Base-by-base conservation (phyloP, 1,139 yeast genomes). In the Suhomyces yuchorum region DNA sequence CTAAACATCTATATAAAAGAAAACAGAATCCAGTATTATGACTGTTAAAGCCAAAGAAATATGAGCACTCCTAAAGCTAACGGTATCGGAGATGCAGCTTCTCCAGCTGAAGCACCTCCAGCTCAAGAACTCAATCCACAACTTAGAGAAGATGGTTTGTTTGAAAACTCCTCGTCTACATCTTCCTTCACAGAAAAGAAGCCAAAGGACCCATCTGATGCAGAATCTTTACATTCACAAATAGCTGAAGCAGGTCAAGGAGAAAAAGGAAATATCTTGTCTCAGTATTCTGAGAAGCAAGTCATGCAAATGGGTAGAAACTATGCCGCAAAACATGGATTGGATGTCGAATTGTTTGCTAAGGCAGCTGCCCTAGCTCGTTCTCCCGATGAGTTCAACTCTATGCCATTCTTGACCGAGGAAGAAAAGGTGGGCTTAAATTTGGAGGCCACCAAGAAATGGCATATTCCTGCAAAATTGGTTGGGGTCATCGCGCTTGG, bases 311-410 rank as follows among this genome's bases (percentile, higher is more conserved):
- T 86, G 83, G 96, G 92, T 24, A 73, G 86, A 51, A 75, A 77
- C 51, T 88, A 85, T 63, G 92, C 92, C 17, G 62, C 68, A 32
- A 79, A 78, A 55, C 72, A 86, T 57, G 82, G 76, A 6, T 65
- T 88, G 57, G 91, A 86, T 56, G 71, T 77, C 1, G 92, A 85
- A 8, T 66, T 82, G 42, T 85, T 88, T 62, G 83, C 84, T 17
- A 75, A 77, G 40, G 96, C 87, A 23, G 96, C 96, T 1, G 85
- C 90, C 1, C 67, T 87, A 41, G 92, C 96, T 1, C 79, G 92
- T 61, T 66, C 76, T 32, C 93, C 93, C 5, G 64, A 62, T 8
- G 80, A 77, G 1, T 84, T 74, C 63, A 81, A 78, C 57, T 76
- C 83, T 20, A 81, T 88, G 81, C 64, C 69, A 0, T 80, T 81